These are phyloP conservation scores for Trichoderma cornu-damae DNA, from an alignment of 2,329 filamentous ascomycete species.

Conservation along the genomic window DNA sequence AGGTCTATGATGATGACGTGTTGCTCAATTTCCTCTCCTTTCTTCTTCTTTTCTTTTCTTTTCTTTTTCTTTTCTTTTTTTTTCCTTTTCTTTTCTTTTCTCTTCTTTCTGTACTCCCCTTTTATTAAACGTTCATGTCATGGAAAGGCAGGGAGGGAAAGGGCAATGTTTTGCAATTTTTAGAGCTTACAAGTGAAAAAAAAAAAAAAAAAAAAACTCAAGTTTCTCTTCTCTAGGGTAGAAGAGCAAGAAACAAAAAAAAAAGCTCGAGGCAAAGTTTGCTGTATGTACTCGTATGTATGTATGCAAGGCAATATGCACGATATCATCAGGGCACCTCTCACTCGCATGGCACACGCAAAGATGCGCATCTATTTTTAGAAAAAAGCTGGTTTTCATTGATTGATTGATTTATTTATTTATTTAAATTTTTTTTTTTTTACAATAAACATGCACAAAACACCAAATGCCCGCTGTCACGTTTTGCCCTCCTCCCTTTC, in stretches of 20 bases:
- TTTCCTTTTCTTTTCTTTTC: not conserved
- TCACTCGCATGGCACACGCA: not conserved
- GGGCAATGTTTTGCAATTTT: not conserved
- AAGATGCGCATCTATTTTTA: not conserved
- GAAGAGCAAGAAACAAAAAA: not conserved
- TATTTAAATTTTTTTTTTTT: not conserved
- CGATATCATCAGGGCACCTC: not conserved
- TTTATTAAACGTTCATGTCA: not conserved
- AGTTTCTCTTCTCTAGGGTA: not conserved
- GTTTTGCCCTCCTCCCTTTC: not conserved
- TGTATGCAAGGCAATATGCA: not conserved
- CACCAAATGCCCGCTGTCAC: not conserved
- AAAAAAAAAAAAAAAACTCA: not conserved
- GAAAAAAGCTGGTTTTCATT: too few relatives aligned
- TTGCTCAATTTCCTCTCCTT: too few relatives aligned
- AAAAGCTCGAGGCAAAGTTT: too few relatives aligned
- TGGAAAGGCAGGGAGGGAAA: not conserved
- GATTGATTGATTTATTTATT: too few relatives aligned
- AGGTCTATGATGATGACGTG: too few relatives aligned
- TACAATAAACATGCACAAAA: not conserved
- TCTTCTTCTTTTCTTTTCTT: not conserved
- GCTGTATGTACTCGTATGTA: not conserved
- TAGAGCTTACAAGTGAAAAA: too few relatives aligned
- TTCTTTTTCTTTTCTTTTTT: not conserved
- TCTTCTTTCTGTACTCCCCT: not conserved